phyloP scores from a whole-genome alignment of 495 filamentous ascomycete species.

The Stereocaulon alpinum region DNA sequence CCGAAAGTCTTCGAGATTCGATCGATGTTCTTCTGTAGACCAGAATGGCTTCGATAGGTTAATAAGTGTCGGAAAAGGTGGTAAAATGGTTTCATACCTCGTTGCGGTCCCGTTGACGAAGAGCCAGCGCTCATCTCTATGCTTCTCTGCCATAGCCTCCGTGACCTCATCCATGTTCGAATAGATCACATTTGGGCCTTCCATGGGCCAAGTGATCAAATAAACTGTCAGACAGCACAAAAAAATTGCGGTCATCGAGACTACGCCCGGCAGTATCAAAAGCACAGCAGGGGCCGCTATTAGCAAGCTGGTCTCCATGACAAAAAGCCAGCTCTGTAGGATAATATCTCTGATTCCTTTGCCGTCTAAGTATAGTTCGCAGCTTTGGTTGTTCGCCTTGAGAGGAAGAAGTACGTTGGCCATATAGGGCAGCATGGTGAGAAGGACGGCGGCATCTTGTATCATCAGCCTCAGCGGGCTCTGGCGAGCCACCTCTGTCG shows the following conservation, averaged over 20 bases:
- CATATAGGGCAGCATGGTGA: slow-evolving; percentile 16
- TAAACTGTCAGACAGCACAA: slow-evolving; percentile 9
- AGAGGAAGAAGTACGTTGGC: slow-evolving; percentile 16
- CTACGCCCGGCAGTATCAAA: slow-evolving; percentile 16
- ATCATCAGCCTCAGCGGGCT: slow-evolving; percentile 17
- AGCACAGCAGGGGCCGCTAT: slow-evolving; percentile 12
- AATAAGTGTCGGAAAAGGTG: background rate
- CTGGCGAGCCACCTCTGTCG: slow-evolving; percentile 3
- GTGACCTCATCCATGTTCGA: slow-evolving; percentile 14
- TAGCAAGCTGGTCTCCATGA: slow-evolving; percentile 15
- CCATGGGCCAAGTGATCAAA: slow-evolving; percentile 14
- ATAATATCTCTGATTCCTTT: slow-evolving; percentile 5
- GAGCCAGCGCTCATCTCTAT: slow-evolving; percentile 56
- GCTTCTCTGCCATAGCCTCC: slow-evolving; percentile 7
- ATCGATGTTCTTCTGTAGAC: slow-evolving; percentile 61
- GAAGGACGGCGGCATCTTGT: slow-evolving; percentile 15
- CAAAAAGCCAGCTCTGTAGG: slow-evolving; percentile 16
- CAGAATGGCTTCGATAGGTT: slow-evolving; percentile 34
- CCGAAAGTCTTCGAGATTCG: slow-evolving; percentile 64
- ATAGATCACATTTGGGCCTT: slow-evolving; percentile 14
- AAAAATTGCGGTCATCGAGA: slow-evolving; percentile 7
- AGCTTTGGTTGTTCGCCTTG: background rate
- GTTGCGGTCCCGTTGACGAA: slow-evolving; percentile 62
- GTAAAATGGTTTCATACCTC: slow-evolving; percentile 35
- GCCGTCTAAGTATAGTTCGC: slow-evolving; percentile 8